Percentiles rank a stretch among this genome's conserved stretches.
phyloP scores from a whole-genome alignment of 768 basidiomycete genomes.

The Boletus pseudopeckii region DNA sequence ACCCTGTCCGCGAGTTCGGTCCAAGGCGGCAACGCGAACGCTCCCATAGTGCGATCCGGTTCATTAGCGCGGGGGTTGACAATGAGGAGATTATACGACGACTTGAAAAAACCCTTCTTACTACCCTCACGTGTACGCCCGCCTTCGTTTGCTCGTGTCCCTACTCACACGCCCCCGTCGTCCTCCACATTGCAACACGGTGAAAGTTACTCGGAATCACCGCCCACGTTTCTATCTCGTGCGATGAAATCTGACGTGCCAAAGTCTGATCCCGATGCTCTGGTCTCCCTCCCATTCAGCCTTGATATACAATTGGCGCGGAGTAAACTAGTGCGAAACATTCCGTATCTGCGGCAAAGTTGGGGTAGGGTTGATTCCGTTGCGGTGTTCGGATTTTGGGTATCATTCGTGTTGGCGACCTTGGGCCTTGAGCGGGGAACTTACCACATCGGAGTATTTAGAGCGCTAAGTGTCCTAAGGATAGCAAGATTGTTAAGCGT shows the following conservation, averaged over 20 bases:
- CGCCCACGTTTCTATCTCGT: constrained; percentile 49
- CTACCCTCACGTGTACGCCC: constrained; percentile 31
- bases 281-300: constrained; percentile 58
- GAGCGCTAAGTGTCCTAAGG: constrained; percentile 83
- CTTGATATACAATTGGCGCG: constrained; percentile 54
- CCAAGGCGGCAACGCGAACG: constrained; percentile 25
- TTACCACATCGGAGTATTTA: constrained; percentile 81
- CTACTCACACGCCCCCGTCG: constrained; percentile 5
- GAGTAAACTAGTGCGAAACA: constrained; percentile 57
- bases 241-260: constrained; percentile 42
- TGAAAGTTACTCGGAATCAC: constrained; percentile 21
- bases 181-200: neutral
- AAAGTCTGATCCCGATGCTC: constrained; percentile 33
- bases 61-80: constrained; percentile 45
- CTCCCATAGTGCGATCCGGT: constrained; percentile 24
- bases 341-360: constrained; percentile 89
- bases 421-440: constrained; percentile 61
- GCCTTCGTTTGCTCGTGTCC: constrained; percentile 15
- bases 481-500: constrained; percentile 80
- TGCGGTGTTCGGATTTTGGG: constrained; percentile 86
- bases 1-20: constrained; percentile 26
- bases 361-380: constrained; percentile 91
- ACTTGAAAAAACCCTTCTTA: constrained; percentile 53
- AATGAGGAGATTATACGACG: constrained; percentile 42
- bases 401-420: constrained; percentile 69